Percentiles rank a stretch among this genome's conserved stretches.
Conservation (phyloP, 345 rosid genomes). For the Adansonia digitata region DNA sequence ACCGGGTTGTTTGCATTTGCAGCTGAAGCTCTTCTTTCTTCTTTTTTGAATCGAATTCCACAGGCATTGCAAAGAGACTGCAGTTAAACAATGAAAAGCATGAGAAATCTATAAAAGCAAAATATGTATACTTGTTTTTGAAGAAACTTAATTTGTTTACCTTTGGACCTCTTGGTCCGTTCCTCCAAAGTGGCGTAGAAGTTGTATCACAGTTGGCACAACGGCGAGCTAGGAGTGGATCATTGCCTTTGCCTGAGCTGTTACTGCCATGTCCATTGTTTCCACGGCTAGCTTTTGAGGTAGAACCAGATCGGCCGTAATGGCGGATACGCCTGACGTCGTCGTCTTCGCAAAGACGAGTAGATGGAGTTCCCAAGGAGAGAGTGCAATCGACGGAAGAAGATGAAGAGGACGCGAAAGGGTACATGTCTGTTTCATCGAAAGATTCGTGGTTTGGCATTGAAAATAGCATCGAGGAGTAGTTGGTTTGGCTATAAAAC, state of each 20-base stretch:
- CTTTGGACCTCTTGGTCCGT: constrained; percentile 74
- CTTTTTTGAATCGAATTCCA: constrained; percentile 90
- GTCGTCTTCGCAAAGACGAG: constrained; percentile 62
- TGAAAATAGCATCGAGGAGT: constrained; percentile 48
- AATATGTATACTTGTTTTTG: neutral
- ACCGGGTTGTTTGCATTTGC: constrained; percentile 34
- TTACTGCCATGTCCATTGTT: constrained; percentile 18
- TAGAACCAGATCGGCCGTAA: constrained; percentile 28
- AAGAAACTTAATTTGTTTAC: constrained; percentile 20
- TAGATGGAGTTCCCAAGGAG: constrained; percentile 80
- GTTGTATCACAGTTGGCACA: constrained; percentile 92
- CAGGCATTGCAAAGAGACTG: constrained; percentile 93
- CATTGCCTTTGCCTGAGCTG: constrained; percentile 25
- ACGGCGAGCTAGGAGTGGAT: constrained; percentile 66
- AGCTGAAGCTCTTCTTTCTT: constrained; percentile 76
- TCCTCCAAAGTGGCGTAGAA: constrained; percentile 87
- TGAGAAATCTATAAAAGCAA: too few species aligned
- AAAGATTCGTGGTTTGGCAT: constrained; percentile 34
- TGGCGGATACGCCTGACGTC: constrained; percentile 31
- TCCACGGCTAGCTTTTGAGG: constrained; percentile 27
- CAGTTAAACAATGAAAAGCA: constrained; percentile 1
- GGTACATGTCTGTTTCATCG: constrained; percentile 30
- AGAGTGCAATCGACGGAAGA: constrained; percentile 84
- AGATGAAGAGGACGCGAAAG: constrained; percentile 33
- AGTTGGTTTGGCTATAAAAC: constrained; percentile 35